A percentile compares a stretch with the other conserved stretches of the same genome.
These are phyloP conservation scores for Aspergillus sp. DNA, from an alignment of 2,329 filamentous ascomycete species.

Conservation along the genomic window DNA sequence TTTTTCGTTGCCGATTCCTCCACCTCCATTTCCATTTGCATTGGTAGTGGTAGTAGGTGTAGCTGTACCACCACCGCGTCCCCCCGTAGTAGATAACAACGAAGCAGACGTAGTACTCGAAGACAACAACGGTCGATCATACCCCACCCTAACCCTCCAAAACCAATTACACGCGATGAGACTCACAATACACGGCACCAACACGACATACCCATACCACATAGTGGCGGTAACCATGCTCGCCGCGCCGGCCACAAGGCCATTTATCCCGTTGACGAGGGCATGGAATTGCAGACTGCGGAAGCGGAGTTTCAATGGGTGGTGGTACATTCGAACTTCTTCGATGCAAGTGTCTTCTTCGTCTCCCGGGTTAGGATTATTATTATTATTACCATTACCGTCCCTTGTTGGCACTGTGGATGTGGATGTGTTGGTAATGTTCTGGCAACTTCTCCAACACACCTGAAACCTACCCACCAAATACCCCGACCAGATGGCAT, in stretches of 20 bases:
- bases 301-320: conserved; percentile 40
- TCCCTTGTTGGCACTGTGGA: not conserved
- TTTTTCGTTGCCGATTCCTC: not conserved
- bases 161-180: conserved; percentile 52
- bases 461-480: conserved; percentile 43
- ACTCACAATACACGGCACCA: conserved; percentile 53
- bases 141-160: conserved; percentile 52
- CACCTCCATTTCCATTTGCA: not conserved
- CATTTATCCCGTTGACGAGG: conserved; percentile 47
- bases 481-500: conserved; percentile 51
- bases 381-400: no score
- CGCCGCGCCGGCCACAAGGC: conserved; percentile 51
- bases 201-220: conserved; percentile 57
- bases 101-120: not conserved
- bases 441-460: conserved; percentile 11
- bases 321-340: conserved; percentile 14
- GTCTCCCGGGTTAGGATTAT: no score
- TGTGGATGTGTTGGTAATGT: conserved; percentile 32
- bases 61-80: not conserved
- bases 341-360: no score
- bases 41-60: not conserved
- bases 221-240: conserved; percentile 53
- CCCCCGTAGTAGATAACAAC: no score
- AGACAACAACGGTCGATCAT: conserved; percentile 41
- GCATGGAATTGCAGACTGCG: conserved; percentile 50